Percentiles rank a stretch among this genome's conserved stretches.
Conservation (phyloP, 495 filamentous ascomycete species). For the Lepidopterella palustris region DNA sequence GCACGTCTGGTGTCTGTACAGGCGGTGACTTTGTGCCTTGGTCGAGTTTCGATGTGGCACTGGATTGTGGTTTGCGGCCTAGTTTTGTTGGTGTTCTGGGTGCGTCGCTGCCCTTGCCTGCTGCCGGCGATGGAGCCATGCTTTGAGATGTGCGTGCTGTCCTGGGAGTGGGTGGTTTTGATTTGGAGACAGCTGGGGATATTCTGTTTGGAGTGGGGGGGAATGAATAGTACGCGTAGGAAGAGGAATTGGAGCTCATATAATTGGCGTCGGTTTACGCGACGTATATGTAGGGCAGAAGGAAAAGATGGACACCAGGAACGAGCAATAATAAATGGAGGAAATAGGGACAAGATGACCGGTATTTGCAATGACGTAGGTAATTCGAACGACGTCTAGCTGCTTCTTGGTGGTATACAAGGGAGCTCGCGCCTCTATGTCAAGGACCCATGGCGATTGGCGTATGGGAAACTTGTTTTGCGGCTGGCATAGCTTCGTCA, state of each 20-base stretch:
- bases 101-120: constrained; percentile 39
- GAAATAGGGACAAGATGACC: background rate
- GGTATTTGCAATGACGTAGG: constrained; percentile 26
- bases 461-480: constrained; percentile 5
- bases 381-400: background rate
- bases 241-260: constrained; percentile 23
- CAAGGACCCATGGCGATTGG: background rate
- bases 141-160: constrained; percentile 31
- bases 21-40: constrained; percentile 27
- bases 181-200: constrained; percentile 33
- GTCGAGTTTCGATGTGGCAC: constrained; percentile 39
- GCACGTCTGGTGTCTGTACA: constrained; percentile 26
- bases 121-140: constrained; percentile 44
- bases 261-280: background rate
- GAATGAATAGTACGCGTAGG: constrained; percentile 49
- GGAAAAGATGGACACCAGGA: background rate
- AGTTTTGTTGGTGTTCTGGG: constrained; percentile 48
- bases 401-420: background rate
- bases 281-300: constrained; percentile 7
- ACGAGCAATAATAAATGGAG: constrained; percentile 2
- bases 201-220: constrained; percentile 44
- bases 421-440: constrained; percentile 26
- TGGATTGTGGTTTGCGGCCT: constrained; percentile 44
- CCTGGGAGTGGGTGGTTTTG: constrained; percentile 32
- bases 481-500: background rate